phyloP scores from a whole-genome alignment of 2,329 filamentous ascomycete genomes.

The Aureobasidium sp. region DNA sequence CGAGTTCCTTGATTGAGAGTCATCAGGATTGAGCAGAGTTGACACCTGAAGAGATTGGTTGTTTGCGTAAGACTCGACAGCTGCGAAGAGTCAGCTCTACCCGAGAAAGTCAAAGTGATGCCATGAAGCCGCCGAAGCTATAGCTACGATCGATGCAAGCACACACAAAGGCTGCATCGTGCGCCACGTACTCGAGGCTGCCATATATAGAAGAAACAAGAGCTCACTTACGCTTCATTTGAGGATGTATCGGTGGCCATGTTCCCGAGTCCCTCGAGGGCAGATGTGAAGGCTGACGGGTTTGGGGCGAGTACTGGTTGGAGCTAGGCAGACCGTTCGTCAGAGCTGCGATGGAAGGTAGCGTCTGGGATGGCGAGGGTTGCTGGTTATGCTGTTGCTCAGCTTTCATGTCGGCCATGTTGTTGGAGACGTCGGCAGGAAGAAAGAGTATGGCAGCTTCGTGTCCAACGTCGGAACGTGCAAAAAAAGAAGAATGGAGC shows the following conservation, averaged over 20 bases:
- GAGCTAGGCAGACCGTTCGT: constrained; percentile 30
- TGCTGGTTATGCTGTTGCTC: constrained; percentile 17
- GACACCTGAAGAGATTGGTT: constrained; percentile 42
- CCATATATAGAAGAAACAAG: not conserved
- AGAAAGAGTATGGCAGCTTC: not conserved
- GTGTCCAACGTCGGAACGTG: constrained; percentile 14
- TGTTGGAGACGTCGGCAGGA: not conserved
- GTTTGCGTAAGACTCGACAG: constrained; percentile 19
- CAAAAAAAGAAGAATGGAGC: constrained; percentile 2
- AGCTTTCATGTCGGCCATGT: constrained; percentile 14
- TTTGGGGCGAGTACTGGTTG: constrained; percentile 25
- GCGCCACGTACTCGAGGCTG: no score
- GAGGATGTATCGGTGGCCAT: constrained; percentile 28
- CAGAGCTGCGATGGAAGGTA: constrained; percentile 32
- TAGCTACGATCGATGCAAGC: not conserved
- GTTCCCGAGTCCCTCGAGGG: constrained; percentile 32
- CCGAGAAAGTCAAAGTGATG: not conserved
- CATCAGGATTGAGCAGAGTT: constrained; percentile 44
- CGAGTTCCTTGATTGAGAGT: constrained; percentile 39
- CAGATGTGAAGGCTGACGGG: constrained; percentile 26
- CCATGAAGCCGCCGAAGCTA: not conserved
- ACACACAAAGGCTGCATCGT: not conserved
- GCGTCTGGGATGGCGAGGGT: constrained; percentile 18
- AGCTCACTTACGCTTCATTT: constrained; percentile 32
- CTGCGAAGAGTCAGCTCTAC: not conserved